These are phyloP conservation scores for Sequoia sempervirens DNA, from an alignment of 75 land plant species.

Conservation along the genomic window DNA sequence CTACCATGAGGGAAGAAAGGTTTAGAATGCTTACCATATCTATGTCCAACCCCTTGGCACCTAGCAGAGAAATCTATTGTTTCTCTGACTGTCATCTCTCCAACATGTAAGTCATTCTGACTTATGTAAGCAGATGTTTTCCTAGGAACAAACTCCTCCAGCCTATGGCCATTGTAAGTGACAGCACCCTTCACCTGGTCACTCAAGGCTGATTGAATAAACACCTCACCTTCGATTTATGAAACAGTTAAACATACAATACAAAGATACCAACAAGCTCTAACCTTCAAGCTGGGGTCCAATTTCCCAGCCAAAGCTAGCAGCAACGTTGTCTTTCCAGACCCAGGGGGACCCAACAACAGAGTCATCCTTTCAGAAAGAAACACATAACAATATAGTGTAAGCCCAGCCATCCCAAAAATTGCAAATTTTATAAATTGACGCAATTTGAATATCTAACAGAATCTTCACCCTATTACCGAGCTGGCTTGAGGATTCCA, in stretches of 20 bases:
- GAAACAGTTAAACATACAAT: neutral
- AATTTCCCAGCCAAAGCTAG: constrained; percentile 78
- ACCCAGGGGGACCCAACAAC: constrained; percentile 77
- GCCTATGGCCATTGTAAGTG: constrained; percentile 66
- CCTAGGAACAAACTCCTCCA: constrained; percentile 74
- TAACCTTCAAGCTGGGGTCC: constrained; percentile 63
- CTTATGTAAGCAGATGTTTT: constrained; percentile 88
- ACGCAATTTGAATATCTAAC: neutral
- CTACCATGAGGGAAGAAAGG: neutral
- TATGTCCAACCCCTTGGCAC: constrained; percentile 79
- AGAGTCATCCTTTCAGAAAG: constrained; percentile 62
- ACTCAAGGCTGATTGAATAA: neutral
- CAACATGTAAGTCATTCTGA: constrained; percentile 82
- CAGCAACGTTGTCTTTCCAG: constrained; percentile 77
- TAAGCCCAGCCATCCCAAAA: neutral
- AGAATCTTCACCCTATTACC: constrained; percentile 24
- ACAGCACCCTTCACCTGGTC: constrained; percentile 59
- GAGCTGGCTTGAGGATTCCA: constrained; percentile 71
- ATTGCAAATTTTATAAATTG: neutral
- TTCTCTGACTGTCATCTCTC: constrained; percentile 89
- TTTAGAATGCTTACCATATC: constrained; percentile 42
- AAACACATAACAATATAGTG: neutral
- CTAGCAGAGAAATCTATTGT: constrained; percentile 87
- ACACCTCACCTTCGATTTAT: neutral
- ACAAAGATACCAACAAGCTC: neutral